A percentile compares a stretch with the other conserved stretches of the same genome.
Conservation (phyloP, 169 alveolate species). For the Plasmodium gaboni region DNA sequence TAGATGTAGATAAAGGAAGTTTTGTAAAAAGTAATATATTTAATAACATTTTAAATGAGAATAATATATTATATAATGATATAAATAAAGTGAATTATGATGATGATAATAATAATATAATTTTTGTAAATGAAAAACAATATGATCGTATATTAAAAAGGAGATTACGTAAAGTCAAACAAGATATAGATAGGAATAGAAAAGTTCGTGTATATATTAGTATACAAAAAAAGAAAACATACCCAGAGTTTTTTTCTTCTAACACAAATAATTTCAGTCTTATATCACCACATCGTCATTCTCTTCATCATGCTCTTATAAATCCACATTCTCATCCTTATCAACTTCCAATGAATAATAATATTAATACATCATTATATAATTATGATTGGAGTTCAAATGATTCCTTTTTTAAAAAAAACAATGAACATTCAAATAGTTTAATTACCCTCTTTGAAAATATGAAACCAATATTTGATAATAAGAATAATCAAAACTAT, state of each 20-base stretch:
- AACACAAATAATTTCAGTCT: neutral
- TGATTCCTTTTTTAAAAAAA: slow-evolving; percentile 4
- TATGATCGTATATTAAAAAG: slow-evolving; percentile 65
- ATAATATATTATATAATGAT: slow-evolving; percentile 7
- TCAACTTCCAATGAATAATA: neutral
- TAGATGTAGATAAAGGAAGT: neutral
- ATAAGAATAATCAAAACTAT: neutral
- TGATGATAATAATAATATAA: slow-evolving; percentile 15
- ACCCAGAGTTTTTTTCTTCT: neutral
- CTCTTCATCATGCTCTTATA: neutral
- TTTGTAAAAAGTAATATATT: neutral
- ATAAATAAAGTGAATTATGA: neutral
- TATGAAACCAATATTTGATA: slow-evolving; percentile 12
- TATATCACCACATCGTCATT: neutral
- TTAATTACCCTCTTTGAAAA: slow-evolving; percentile 9
- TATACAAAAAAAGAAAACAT: slow-evolving; percentile 23
- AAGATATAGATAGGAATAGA: slow-evolving; percentile 54
- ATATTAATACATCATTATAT: slow-evolving; percentile 24
- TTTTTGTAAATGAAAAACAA: slow-evolving; percentile 76
- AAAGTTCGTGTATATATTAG: slow-evolving; percentile 36
- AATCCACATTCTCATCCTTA: neutral
- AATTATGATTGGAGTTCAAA: slow-evolving; percentile 19
- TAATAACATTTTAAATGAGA: neutral
- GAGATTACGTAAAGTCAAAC: slow-evolving; percentile 40
- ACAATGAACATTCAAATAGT: neutral